phyloP scores from a whole-genome alignment of 1,284 basidiomycete genomes.

The Ustilago loliicola region DNA sequence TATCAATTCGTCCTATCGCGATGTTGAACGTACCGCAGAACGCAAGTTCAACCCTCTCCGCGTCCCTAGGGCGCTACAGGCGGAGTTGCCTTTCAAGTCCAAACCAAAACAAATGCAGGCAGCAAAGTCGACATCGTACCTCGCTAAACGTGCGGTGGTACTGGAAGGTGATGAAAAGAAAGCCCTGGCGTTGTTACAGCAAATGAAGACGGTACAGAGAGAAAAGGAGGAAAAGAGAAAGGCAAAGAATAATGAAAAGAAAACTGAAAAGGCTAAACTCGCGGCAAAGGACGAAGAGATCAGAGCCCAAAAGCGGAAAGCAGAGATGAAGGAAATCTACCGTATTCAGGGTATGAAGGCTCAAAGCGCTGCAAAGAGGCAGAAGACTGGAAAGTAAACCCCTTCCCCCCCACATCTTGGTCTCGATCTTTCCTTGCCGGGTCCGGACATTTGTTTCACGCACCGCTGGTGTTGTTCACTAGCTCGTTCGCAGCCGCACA shows the following conservation, averaged over 20 bases:
- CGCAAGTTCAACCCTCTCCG: constrained; percentile 92
- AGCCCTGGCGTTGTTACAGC: constrained; percentile 91
- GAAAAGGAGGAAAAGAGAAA: constrained; percentile 87
- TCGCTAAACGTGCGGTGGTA: constrained; percentile 79
- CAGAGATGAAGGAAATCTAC: constrained; percentile 65
- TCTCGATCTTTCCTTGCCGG: too few species aligned
- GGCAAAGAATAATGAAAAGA: constrained; percentile 49
- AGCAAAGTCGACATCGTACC: constrained; percentile 74
- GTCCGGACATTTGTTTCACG: too few species aligned
- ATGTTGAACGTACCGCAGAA: constrained; percentile 75
- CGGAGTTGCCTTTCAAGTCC: constrained; percentile 87
- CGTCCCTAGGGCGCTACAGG: constrained; percentile 89
- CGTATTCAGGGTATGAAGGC: constrained; percentile 58
- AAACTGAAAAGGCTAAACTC: constrained; percentile 42
- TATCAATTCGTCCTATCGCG: constrained; percentile 89
- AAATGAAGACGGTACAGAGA: constrained; percentile 91
- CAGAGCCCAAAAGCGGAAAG: constrained; percentile 61
- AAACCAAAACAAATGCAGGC: constrained; percentile 87
- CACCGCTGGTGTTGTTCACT: not conserved
- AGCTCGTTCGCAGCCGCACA: not conserved
- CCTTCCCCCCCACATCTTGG: not conserved
- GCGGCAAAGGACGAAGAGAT: constrained; percentile 46
- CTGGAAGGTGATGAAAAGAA: constrained; percentile 94
- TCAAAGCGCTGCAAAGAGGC: constrained; percentile 57
- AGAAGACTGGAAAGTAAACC: constrained; percentile 49